Evolutionary conservation across 495 filamentous ascomycete species (phyloP).

Genomic region (Aspergillus nidulans): DNA sequence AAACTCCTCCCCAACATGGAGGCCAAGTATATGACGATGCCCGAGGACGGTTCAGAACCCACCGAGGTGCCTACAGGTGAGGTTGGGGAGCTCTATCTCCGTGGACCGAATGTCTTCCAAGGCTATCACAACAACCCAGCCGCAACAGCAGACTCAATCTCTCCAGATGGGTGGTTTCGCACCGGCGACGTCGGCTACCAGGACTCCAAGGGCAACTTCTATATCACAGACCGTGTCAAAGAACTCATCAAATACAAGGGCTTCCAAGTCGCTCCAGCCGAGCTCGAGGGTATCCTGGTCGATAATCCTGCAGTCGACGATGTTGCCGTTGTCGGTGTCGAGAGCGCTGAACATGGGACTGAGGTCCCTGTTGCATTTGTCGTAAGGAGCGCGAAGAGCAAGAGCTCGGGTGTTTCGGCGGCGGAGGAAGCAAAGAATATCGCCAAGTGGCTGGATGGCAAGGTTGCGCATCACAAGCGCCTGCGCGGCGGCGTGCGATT

Average conservation of each 20-base stretch:
- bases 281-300: conserved; percentile 75
- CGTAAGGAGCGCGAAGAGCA: conserved; percentile 51
- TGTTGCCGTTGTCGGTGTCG: conserved; percentile 79
- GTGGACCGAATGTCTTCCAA: conserved; percentile 62
- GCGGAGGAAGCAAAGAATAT: conserved; percentile 59
- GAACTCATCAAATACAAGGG: conserved; percentile 89
- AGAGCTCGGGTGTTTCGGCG: conserved; percentile 46
- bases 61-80: conserved; percentile 55
- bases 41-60: conserved; percentile 48
- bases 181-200: conserved; percentile 64
- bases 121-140: conserved; percentile 71
- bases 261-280: conserved; percentile 84
- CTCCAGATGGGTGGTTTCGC: conserved; percentile 56
- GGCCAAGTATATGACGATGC: conserved; percentile 69
- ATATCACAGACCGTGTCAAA: conserved; percentile 81
- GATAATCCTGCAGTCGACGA: conserved; percentile 72
- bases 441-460: conserved; percentile 54
- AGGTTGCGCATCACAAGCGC: conserved; percentile 69
- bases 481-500: conserved; percentile 80
- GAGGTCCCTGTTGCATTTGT: conserved; percentile 85
- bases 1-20: conserved; percentile 74
- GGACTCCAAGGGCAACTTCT: conserved; percentile 57
- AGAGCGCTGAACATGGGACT: conserved; percentile 61
- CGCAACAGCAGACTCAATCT: conserved; percentile 63
- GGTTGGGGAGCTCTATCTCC: conserved; percentile 61